Base-by-base conservation (phyloP, 495 filamentous ascomycete genomes). In the Hypoxylon intermedium region DNA sequence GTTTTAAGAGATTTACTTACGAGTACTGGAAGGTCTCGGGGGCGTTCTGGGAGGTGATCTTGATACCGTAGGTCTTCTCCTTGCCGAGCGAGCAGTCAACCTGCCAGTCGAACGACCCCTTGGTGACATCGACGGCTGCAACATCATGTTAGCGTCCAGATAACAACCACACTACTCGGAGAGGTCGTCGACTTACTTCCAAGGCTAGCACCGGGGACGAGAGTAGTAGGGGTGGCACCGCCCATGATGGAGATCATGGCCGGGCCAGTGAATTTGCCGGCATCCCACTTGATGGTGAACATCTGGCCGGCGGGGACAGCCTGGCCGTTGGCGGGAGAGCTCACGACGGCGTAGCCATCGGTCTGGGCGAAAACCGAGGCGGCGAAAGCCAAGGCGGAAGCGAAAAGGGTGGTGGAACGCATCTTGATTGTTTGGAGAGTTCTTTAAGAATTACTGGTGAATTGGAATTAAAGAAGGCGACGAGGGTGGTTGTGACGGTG, bases 1-100 rank as follows among this genome's bases (percentile, higher is more conserved):
- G n/a, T n/a, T n/a, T n/a, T n/a, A n/a, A n/a, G n/a, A n/a, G n/a
- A n/a, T n/a, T n/a, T n/a, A n/a, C n/a, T n/a, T n/a, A n/a, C n/a
- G n/a, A n/a, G n/a, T 76, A 82, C 72, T 82, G 79, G 75, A 76
- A 80, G 60, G 72, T 67, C n/a, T 16, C 42, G 9, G 45, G 19
- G 60, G 78, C 54, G 57, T 60, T 55, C 19, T 74, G 72, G 34
- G 65, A 64, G 40, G 56, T 59, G 66, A 82, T 70, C 69, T 69
- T 70, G 67, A 82, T 65, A 50, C 79, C 79, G 60, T 82, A 82
- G 58, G 67, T 71, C 42, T 62, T 67, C 2, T 72, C 59, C 19
- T 46, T 46, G 58, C 76, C 77, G 16, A 78, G 72, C 18, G 58
- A 47, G 33, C 69, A 61, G 62, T 51, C 54, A n/a, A 82, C 76